Base-by-base conservation (phyloP, 2,329 filamentous ascomycete species). In the Penicillium fuscoglaucum region DNA sequence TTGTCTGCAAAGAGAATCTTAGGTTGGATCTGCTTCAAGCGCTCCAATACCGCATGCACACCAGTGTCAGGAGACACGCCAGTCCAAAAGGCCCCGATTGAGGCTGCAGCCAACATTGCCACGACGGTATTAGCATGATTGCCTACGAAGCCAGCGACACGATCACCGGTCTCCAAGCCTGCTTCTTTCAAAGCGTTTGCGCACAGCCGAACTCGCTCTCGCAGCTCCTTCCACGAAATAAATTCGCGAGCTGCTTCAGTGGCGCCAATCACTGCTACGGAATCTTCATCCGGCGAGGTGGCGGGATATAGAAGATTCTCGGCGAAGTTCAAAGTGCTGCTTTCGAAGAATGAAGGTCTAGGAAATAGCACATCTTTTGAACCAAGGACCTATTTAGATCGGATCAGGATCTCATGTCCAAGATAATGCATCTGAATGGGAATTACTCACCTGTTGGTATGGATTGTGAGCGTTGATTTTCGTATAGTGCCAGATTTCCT, bases 1-100 rank as follows among this genome's bases (percentile, higher is more conserved):
- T 96, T 95, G 72, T 97, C 93, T 1, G 90, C 87, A 69, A 97
- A 96, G 4, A 98, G 79, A 0, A 96, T 77, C 59, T 84, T 87
- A 4, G 95, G 93, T 60, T 88, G 84, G 65, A 98, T 95, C 78
- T 98, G 95, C 46, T 84, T 83, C 60, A 98, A 78, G 8, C 95
- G 84, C 72, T 98, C 95, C 28, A 98, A 79, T 0, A 98, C 93
- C 17, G 93, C 93, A 67, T 90, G 91, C 2, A 96, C 90, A 12
- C 93, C 93, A 17, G 89, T 96, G 73, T 98, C 93, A 3, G 93
- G 92, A 68, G 90, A 96, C 49, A 97, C 91, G 7, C 90, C 90
- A 0, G 93, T 96, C 93, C 93, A 98, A 39, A 96, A 85, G 17
- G 90, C 93, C 31, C 95, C 95, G 2, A 97, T 75, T 1, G 90